Conservation (phyloP, 352 stramenopile genomes). For the Thraustotheca clavata region DNA sequence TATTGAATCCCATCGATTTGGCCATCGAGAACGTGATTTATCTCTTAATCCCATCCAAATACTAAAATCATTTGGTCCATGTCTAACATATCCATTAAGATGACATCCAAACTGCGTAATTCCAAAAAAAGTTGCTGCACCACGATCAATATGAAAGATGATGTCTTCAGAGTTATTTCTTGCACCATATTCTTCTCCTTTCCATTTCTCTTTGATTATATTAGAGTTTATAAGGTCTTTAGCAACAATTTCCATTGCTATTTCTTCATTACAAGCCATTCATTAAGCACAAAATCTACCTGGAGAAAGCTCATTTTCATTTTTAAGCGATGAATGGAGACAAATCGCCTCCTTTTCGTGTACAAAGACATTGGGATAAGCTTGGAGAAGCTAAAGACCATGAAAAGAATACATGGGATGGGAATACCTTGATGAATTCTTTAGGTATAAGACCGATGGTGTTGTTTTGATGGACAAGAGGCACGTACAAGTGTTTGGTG, state of each 20-base stretch:
- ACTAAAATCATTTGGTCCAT: slow-evolving; percentile 28
- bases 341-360: background rate
- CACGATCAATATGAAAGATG: slow-evolving; percentile 57
- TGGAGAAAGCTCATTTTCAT: background rate
- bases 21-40: slow-evolving; percentile 40
- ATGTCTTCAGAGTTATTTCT: slow-evolving; percentile 34
- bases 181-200: slow-evolving; percentile 52
- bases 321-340: background rate
- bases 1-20: slow-evolving; percentile 46
- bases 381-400: background rate
- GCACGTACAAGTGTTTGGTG: no score
- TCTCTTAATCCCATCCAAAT: slow-evolving; percentile 59
- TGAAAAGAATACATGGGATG: background rate
- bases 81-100: slow-evolving; percentile 56
- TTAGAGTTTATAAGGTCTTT: background rate
- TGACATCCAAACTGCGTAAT: slow-evolving; percentile 59
- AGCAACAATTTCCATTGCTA: slow-evolving; percentile 9
- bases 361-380: slow-evolving; percentile 13
- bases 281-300: background rate
- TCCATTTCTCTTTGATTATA: slow-evolving; percentile 27
- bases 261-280: background rate
- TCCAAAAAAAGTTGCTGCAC: slow-evolving; percentile 49
- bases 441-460: no score
- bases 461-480: no score
- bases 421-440: no score